Conservation (phyloP, 2,329 filamentous ascomycete species). For the Beauveria rudraprayagi region DNA sequence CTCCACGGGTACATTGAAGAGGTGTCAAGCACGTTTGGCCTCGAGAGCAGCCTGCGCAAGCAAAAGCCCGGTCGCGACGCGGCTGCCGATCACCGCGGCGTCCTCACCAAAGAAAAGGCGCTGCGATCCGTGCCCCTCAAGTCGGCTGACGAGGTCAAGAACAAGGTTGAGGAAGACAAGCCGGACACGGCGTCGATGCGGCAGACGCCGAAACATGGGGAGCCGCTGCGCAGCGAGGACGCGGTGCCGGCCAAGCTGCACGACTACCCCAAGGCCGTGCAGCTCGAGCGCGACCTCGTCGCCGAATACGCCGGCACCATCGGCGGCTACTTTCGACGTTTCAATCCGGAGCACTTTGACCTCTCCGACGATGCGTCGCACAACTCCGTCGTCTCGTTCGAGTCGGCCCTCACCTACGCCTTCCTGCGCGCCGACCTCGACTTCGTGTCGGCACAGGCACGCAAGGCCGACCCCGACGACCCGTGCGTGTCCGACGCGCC, state of each 20-base stretch:
- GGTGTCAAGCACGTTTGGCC: constrained; percentile 65
- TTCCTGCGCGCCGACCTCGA: constrained; percentile 92
- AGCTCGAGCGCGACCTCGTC: constrained; percentile 64
- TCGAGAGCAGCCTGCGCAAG: constrained; percentile 64
- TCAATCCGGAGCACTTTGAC: constrained; percentile 71
- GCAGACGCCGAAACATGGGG: constrained; percentile 26
- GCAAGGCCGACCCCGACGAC: constrained; percentile 68
- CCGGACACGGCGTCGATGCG: constrained; percentile 24
- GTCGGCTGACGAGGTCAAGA: constrained; percentile 36
- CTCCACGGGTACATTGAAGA: constrained; percentile 86
- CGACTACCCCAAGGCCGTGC: constrained; percentile 53
- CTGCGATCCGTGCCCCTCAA: constrained; percentile 39
- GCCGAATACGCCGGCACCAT: constrained; percentile 74
- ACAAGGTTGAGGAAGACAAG: constrained; percentile 21
- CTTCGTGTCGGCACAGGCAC: constrained; percentile 83
- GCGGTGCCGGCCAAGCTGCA: constrained; percentile 43
- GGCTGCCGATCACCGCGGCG: constrained; percentile 23
- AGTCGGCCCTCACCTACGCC: constrained; percentile 79
- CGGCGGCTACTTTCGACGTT: constrained; percentile 89
- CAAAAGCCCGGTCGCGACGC: constrained; percentile 27
- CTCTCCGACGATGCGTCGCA: constrained; percentile 25
- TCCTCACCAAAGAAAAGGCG: constrained; percentile 19
- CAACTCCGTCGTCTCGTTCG: constrained; percentile 49
- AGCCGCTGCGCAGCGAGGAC: constrained; percentile 29
- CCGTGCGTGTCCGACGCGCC: constrained; percentile 64